Evolutionary conservation across 805 yeast genomes (phyloP).

Genomic region (Candida boidinii): DNA sequence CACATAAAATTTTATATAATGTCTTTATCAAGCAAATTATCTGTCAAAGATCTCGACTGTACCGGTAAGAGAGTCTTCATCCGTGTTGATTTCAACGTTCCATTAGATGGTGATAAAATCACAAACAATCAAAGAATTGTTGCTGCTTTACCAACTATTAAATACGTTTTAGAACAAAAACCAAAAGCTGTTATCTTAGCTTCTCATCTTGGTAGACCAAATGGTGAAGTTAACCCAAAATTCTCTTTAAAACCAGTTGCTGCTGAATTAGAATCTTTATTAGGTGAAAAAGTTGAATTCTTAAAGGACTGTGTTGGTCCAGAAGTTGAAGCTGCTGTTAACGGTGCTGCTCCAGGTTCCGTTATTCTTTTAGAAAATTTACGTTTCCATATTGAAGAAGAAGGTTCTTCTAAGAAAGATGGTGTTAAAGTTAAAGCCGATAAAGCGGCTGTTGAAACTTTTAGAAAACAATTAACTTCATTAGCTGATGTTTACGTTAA

Average conservation of each 20-base stretch:
- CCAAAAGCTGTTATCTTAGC: constrained; percentile 91
- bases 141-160: constrained; percentile 97
- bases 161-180: constrained; percentile 85
- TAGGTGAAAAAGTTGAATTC: constrained; percentile 70
- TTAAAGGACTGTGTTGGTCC: constrained; percentile 88
- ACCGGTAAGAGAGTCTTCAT: constrained; percentile 93
- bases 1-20: constrained; percentile 34
- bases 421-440: constrained; percentile 94
- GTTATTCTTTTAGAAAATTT: constrained; percentile 92
- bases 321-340: constrained; percentile 76
- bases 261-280: constrained; percentile 72
- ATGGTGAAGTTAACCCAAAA: constrained; percentile 81
- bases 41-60: constrained; percentile 85
- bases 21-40: constrained; percentile 91
- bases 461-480: constrained; percentile 84
- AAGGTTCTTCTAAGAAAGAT: constrained; percentile 85
- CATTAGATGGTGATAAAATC: constrained; percentile 91
- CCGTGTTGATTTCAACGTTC: constrained; percentile 95
- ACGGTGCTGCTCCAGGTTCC: constrained; percentile 67
- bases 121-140: constrained; percentile 99
- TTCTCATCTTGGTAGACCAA: constrained; percentile 98
- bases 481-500: constrained; percentile 95
- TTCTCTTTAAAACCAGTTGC: constrained; percentile 93
- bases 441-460: constrained; percentile 70
- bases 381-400: constrained; percentile 97